phyloP scores from a whole-genome alignment of 1,139 yeast genomes.

The Pichia sp. region DNA sequence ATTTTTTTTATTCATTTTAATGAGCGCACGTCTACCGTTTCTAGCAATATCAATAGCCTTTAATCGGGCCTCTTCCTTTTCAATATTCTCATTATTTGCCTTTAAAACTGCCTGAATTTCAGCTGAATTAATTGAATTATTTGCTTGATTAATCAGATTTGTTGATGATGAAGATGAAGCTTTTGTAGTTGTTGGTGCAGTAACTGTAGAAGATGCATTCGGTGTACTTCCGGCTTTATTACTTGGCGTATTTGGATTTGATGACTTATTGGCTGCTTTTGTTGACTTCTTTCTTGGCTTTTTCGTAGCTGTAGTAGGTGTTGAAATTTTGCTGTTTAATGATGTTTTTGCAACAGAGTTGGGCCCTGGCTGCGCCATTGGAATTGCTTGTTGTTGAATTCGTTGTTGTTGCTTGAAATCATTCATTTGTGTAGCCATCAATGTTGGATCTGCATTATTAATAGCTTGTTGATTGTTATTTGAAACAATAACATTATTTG shows the following conservation, averaged over 20 bases:
- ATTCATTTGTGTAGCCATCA: conserved; percentile 1
- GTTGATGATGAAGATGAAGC: neutral
- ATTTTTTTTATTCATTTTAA: neutral
- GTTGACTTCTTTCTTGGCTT: neutral
- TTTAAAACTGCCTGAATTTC: conserved; percentile 27
- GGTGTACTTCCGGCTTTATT: neutral
- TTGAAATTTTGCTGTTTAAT: neutral
- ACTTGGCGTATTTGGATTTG: neutral
- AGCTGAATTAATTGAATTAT: conserved; percentile 17
- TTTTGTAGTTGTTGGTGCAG: neutral
- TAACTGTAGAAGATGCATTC: neutral
- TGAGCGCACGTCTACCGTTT: conserved; percentile 40
- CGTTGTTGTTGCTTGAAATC: neutral
- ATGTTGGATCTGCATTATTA: neutral
- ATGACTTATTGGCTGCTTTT: neutral
- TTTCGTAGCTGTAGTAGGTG: neutral
- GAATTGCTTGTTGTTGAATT: conserved; percentile 8
- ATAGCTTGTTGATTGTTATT: neutral
- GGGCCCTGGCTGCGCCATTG: conserved; percentile 7
- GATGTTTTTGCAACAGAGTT: neutral
- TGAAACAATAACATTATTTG: neutral
- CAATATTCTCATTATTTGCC: conserved; percentile 25
- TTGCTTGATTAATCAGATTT: neutral
- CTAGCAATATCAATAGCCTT: conserved; percentile 25
- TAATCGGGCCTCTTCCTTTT: conserved; percentile 24